A percentile compares a stretch with the other conserved stretches of the same genome.
These are phyloP conservation scores for Pulveroboletus sp. DNA, from an alignment of 768 basidiomycete genomes.

Conservation along the genomic window DNA sequence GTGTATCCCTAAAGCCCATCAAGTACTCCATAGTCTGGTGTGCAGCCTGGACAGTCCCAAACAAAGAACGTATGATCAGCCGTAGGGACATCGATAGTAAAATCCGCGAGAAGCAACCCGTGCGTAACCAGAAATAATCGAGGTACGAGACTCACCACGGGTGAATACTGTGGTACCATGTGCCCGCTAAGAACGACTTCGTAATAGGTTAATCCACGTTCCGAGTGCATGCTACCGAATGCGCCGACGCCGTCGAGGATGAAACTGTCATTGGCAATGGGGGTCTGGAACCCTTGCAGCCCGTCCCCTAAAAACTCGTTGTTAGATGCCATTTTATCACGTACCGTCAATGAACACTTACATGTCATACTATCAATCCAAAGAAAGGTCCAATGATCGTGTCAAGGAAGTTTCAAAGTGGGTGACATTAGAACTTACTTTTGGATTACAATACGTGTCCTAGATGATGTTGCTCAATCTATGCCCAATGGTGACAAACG, in stretches of 20 bases:
- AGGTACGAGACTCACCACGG: constrained; percentile 44
- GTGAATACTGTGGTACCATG: constrained; percentile 72
- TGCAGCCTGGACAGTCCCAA: too few relatives aligned
- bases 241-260: too few relatives aligned
- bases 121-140: too few relatives aligned
- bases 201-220: constrained; percentile 64
- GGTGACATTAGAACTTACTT: constrained; percentile 46
- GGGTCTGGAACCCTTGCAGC: constrained; percentile 70
- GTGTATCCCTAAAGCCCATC: too few relatives aligned
- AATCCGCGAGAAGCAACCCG: too few relatives aligned
- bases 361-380: constrained; percentile 39
- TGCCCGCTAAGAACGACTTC: constrained; percentile 72
- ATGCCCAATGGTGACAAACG: constrained; percentile 9
- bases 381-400: neutral
- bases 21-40: too few relatives aligned
- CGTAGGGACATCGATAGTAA: too few relatives aligned
- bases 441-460: constrained; percentile 61
- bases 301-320: constrained; percentile 44
- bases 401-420: neutral
- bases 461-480: constrained; percentile 15
- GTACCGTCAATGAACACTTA: constrained; percentile 33
- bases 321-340: constrained; percentile 18
- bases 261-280: constrained; percentile 63
- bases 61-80: too few relatives aligned
- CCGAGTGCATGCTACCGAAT: constrained; percentile 60